These are phyloP conservation scores for Picea abies DNA, from an alignment of 83 land plant species.

Conservation along the genomic window DNA sequence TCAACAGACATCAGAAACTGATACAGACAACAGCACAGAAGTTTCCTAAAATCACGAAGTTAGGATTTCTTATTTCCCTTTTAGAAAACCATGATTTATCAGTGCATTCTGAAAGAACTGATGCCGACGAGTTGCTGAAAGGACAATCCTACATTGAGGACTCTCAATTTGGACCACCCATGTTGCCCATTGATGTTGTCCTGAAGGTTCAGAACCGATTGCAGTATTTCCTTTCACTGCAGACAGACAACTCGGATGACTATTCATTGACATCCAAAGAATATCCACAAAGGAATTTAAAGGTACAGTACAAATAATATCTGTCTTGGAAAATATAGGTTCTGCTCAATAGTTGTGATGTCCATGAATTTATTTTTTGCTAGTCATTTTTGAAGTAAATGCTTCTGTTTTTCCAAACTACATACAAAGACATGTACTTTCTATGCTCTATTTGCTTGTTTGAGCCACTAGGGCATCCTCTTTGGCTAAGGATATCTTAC, in stretches of 20 bases:
- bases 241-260: neutral
- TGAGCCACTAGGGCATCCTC: too few species aligned
- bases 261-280: neutral
- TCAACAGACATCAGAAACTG: conserved; percentile 7
- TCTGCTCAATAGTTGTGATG: neutral
- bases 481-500: too few species aligned
- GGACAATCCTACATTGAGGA: conserved; percentile 16
- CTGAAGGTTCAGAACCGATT: conserved; percentile 16
- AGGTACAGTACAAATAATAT: conserved; percentile 1
- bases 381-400: neutral
- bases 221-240: conserved; percentile 1
- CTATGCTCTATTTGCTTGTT: too few species aligned
- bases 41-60: conserved; percentile 38
- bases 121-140: neutral
- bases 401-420: neutral
- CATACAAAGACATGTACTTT: neutral
- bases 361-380: neutral
- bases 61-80: conserved; percentile 34
- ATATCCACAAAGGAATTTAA: conserved; percentile 2
- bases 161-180: conserved; percentile 14
- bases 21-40: conserved; percentile 24
- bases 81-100: conserved; percentile 16
- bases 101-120: neutral
- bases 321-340: conserved; percentile 16
- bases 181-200: conserved; percentile 28